Base-by-base conservation (phyloP, 768 basidiomycete species). In the Amanita thiersii region DNA sequence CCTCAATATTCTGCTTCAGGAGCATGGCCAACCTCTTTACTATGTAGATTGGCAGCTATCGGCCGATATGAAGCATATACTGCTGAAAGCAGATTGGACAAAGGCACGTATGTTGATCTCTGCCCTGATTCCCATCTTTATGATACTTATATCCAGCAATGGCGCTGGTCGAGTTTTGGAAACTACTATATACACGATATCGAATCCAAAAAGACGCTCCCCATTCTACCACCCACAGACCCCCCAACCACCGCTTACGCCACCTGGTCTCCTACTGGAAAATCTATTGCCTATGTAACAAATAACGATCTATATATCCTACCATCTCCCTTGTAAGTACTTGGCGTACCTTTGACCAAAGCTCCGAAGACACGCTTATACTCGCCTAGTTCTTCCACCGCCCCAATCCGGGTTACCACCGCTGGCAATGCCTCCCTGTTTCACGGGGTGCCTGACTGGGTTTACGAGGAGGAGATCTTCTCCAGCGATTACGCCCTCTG, bases 361-460 rank as follows among this genome's bases (percentile, higher is more conserved):
- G n/a, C 5, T 26, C 19, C 26, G 24, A 17, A 7, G 3, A 23
- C 30, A 7, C 10, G 39, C 31, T 37, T 37, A 43, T 42, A 34
- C 9, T 46, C 5, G 8, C n/a, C 8, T 42, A 70, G 65, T 15
- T 51, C 61, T 5, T 57, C 62, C 2, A 55, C 68, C 1, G 50
- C 64, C 10, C 65, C 81, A 7, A 81, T 93, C 37, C 81, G 83
- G 7, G 70, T 98, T 7, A 99, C 94, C 1, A 64, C 68, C 1
- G 76, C 81, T 10, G 96, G 96, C 0, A 86, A 83, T 39, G 71
- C 77, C 0, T 83, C 85, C 0, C 69, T 93, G 11, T 96, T 98
- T 69, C 80, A 97, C 53, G 96, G 96, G 5, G 86, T 96, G 1
- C 88, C 91, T 0, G 91, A 96, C 57, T 98, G 96, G 94, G 94